phyloP scores from a whole-genome alignment of 1,139 yeast genomes.

The Diutina scorzettiae region DNA sequence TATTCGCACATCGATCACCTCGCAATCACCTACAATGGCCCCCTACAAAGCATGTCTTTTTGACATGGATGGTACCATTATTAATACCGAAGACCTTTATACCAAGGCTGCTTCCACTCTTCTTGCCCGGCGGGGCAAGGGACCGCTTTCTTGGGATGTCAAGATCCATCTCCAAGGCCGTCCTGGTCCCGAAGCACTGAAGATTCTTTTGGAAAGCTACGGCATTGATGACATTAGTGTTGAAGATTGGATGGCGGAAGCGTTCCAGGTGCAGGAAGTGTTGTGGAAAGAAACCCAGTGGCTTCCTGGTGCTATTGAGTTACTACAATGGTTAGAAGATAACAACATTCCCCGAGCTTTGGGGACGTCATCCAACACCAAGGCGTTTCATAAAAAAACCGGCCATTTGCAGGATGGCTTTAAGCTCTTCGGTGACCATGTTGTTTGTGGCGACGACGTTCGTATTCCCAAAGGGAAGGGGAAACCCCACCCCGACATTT shows the following conservation, averaged over 20 bases:
- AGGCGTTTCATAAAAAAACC: constrained; percentile 58
- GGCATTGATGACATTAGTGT: constrained; percentile 50
- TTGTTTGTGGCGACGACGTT: constrained; percentile 81
- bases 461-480: constrained; percentile 78
- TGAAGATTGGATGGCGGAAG: constrained; percentile 43
- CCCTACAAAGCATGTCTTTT: constrained; percentile 71
- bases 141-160: constrained; percentile 80
- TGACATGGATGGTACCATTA: constrained; percentile 91
- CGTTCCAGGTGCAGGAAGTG: constrained; percentile 40
- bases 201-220: constrained; percentile 53
- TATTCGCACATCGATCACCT: too few species aligned
- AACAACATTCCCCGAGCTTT: constrained; percentile 67
- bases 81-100: constrained; percentile 85
- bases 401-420: constrained; percentile 51
- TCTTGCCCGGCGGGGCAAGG: constrained; percentile 56
- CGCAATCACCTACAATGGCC: too few species aligned
- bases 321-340: constrained; percentile 38
- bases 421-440: constrained; percentile 48
- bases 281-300: constrained; percentile 56
- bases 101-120: constrained; percentile 63
- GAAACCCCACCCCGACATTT: constrained; percentile 87
- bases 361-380: constrained; percentile 73
- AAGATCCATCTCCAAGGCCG: constrained; percentile 81
- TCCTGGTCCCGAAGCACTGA: constrained; percentile 65
- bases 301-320: constrained; percentile 76